phyloP scores from a whole-genome alignment of 306 rosid species.

The Trifolium pratense region DNA sequence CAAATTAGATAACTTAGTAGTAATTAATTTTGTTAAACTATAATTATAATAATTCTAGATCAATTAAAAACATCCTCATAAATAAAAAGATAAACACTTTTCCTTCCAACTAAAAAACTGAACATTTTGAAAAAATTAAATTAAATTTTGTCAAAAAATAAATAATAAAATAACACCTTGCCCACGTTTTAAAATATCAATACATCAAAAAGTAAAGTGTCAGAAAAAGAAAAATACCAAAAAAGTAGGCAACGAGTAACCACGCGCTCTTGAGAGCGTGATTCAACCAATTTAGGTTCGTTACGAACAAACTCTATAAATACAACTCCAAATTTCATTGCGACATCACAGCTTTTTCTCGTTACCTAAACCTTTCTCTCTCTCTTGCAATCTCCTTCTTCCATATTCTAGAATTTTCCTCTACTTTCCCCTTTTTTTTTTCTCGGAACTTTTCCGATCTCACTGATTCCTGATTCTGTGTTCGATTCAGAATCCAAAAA shows the following conservation, averaged over 20 bases:
- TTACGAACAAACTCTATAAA: conserved; percentile 37
- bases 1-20: too few relatives aligned
- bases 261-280: neutral
- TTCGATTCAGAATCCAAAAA: neutral
- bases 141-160: too few relatives aligned
- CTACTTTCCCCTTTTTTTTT: neutral
- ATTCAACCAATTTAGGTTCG: neutral
- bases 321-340: neutral
- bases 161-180: too few relatives aligned
- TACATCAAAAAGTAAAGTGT: too few relatives aligned
- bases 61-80: too few relatives aligned
- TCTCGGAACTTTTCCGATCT: conserved; percentile 17
- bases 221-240: neutral
- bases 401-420: neutral
- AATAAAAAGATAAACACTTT: too few relatives aligned
- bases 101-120: too few relatives aligned
- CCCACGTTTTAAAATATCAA: too few relatives aligned
- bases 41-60: too few relatives aligned
- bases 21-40: too few relatives aligned
- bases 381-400: neutral
- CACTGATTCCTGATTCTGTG: neutral
- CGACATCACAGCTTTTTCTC: neutral
- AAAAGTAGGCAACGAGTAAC: neutral
- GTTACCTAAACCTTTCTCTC: neutral
- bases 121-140: too few relatives aligned